Evolutionary conservation across 495 filamentous ascomycete species (phyloP).

Genomic region (Baudoinia panamericana): DNA sequence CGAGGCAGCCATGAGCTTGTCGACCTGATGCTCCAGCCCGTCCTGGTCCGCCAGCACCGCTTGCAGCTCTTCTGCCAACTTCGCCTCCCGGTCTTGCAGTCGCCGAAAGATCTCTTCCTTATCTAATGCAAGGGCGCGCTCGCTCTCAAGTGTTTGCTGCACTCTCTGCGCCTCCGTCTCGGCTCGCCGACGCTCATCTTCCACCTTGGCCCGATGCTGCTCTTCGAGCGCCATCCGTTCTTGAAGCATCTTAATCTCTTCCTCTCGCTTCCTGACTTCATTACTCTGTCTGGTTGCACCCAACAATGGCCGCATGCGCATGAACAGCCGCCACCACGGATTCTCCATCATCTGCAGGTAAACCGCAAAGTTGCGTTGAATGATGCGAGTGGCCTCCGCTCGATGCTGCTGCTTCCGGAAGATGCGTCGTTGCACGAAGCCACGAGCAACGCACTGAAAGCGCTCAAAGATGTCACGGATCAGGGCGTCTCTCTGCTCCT

Average conservation of each 20-base stretch:
- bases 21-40: conserved; percentile 80
- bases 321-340: conserved; percentile 94
- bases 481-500: conserved; percentile 84
- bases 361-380: conserved; percentile 81
- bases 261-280: conserved; percentile 87
- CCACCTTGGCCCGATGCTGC: conserved; percentile 61
- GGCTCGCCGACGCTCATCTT: conserved; percentile 82
- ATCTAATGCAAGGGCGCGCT: conserved; percentile 84
- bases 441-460: conserved; percentile 87
- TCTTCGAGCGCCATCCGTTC: conserved; percentile 56
- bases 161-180: conserved; percentile 78
- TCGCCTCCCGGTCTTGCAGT: conserved; percentile 74
- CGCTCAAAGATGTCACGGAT: conserved; percentile 83
- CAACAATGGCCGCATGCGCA: conserved; percentile 88
- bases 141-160: conserved; percentile 86
- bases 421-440: conserved; percentile 74
- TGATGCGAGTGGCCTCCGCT: conserved; percentile 85
- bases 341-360: conserved; percentile 79
- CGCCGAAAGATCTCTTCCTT: conserved; percentile 98
- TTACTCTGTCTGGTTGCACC: conserved; percentile 80
- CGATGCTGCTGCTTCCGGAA: conserved; percentile 87
- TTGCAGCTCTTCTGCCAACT: conserved; percentile 80
- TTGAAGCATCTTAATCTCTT: conserved; percentile 77
- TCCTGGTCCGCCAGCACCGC: conserved; percentile 95
- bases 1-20: conserved; percentile 77